Evolutionary conservation across 139 green algal species (phyloP).

Genomic region (Coelastrella sp.): DNA sequence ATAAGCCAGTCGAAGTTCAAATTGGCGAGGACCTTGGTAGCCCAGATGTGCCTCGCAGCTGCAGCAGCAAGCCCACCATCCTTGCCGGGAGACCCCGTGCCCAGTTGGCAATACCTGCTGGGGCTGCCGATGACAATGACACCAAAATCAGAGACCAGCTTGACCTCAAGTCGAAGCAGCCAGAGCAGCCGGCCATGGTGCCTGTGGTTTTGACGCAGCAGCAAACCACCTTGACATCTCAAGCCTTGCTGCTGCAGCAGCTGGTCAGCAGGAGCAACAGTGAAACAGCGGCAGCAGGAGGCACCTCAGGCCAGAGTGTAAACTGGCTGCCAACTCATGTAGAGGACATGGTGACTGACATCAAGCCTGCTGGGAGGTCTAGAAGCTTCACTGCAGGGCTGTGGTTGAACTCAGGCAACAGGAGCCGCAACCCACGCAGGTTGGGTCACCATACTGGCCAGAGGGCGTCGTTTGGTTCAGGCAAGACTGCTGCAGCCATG

Average conservation of each 20-base stretch:
- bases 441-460: neutral
- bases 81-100: neutral
- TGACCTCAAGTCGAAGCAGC: neutral
- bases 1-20: neutral
- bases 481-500: neutral
- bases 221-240: neutral
- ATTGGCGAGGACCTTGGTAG: neutral
- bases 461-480: neutral
- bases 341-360: neutral
- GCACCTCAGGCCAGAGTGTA: neutral
- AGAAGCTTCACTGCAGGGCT: neutral
- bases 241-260: neutral
- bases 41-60: neutral
- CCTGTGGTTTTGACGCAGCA: neutral
- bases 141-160: neutral
- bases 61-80: neutral
- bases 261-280: conserved; percentile 11
- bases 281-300: conserved; percentile 14
- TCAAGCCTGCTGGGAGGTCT: neutral
- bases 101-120: neutral
- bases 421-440: neutral
- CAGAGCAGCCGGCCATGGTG: neutral
- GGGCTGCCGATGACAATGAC: neutral
- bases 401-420: neutral
- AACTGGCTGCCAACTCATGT: neutral